Base-by-base conservation (phyloP, 192 early-diverging fungal genomes). In the Gonapodya sp. region DNA sequence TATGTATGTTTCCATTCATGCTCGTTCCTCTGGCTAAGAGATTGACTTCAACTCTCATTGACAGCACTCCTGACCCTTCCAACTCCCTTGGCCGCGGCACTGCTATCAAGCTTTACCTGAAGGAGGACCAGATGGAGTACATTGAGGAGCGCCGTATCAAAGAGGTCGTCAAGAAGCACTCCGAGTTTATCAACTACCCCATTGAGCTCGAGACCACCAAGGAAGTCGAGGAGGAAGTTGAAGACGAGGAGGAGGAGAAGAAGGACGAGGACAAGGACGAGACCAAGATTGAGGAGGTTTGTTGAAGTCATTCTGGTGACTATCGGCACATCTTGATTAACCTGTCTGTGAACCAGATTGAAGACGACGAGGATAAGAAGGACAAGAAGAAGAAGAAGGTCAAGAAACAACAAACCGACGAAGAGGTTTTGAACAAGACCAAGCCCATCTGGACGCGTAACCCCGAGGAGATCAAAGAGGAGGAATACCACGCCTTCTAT, bases 121-220 rank as follows among this genome's bases (percentile, higher is more conserved):
- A 99, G 94, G 98, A 99, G 88, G 97, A 98, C 87, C 95, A 95
- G 87, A 82, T 92, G 80, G 97, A 98, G 88, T 98, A 97, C 90
- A 93, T 98, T 83, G 96, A 98, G 90, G 96, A 98, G 93, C 95
- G 94, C 89, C 93, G 92, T 85, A 97, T 99, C 89, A 97, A 98
- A 92, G 97, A 98, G 85, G 94, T 98, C 81, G 94, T 99, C 88
- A 98, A 98, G 94, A 98, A 97, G 93, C 96, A 99, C 94, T 99
- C 98, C 83, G 97, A 98, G 86, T 99, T 98, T 89, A 99, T 99
- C 85, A 93, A 93, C 81, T 98, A 97, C 93, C 95, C 97, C 80
- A 99, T 99, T 88, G 91, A 97, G 86, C 94, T 99, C 78, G 88
- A 94, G 35, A 95, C 95, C 84, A 92, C 94, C 88, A 98, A 97